Evolutionary conservation across 2,329 filamentous ascomycete species (phyloP), one percentile per base, ranked within the genome.

Genomic region (Trichoderma koningiopsis): DNA sequence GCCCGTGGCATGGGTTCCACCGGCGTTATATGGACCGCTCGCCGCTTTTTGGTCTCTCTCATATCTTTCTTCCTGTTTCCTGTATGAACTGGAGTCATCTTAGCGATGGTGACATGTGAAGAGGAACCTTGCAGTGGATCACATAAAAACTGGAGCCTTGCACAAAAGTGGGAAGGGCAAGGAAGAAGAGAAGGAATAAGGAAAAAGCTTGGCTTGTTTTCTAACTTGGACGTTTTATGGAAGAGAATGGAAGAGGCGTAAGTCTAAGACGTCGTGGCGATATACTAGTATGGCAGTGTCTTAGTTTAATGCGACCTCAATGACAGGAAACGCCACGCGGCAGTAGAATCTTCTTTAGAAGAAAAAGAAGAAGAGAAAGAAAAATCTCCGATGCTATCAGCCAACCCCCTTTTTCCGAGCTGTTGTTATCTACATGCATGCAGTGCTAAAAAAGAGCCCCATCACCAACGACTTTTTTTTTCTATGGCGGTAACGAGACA

Each of bases 171-270:
- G 55, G 29, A 57, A 33, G 31, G 11, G n/a, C n/a, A 24, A 49
- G 16, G 47, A 49, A 49, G 47, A 49, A 35, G 33, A n/a, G n/a
- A 49, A 22, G 47, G 24, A 57, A 31, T 2, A 33, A 35, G 19
- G 35, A 57, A 57, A 57, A 57, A 57, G 55, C 55, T 57, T 57
- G 55, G 55, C 55, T 11, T 57, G 27, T n/a, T 19, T 55, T 22
- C 27, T 19, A 43, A 27, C 6, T 55, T 19, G 52, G 14, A 55
- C 24, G 27, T 55, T 27, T 14, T 16, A 31, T 33, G 16, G 27
- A n/a, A 29, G 19, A 35, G 33, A 35, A 13, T 4, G 11, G 11
- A 4, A 35, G 27, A 56, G 53, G 27, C 14, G 4, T 7, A 11
- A 11, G 43, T 49, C 43, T 22, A 24, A 49, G 47, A 22, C 47